These are phyloP conservation scores for Trichoderma oligosporum DNA, from an alignment of 2,329 filamentous ascomycete genomes.

Conservation along the genomic window DNA sequence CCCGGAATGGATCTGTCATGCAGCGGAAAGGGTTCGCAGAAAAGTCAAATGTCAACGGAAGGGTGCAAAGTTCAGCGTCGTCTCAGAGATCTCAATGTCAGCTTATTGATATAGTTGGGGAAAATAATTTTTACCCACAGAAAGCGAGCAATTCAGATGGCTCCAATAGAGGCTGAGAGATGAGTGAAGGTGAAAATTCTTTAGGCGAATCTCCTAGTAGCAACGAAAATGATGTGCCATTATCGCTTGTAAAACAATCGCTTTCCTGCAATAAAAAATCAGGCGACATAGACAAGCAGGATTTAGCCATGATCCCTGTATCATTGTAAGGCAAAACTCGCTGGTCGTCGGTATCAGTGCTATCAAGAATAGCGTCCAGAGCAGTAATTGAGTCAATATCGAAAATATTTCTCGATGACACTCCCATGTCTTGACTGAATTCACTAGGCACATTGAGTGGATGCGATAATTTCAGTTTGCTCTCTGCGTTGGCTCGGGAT, in stretches of 20 bases:
- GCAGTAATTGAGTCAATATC: not conserved
- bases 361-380: not conserved
- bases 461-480: too few species aligned
- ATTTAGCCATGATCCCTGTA: not conserved
- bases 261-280: not conserved
- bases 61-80: conserved; percentile 12
- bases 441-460: not conserved
- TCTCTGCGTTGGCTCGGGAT: too few species aligned
- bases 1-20: not conserved
- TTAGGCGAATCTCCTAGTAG: not conserved
- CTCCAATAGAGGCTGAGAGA: not conserved
- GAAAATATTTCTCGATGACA: not conserved
- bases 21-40: conserved; percentile 12
- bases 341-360: not conserved
- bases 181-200: not conserved
- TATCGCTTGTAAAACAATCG: not conserved
- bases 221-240: not conserved
- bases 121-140: not conserved
- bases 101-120: not conserved
- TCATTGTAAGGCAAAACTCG: not conserved
- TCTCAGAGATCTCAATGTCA: not conserved
- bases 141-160: conserved; percentile 10
- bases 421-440: too few species aligned
- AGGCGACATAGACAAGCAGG: not conserved
- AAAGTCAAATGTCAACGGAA: conserved; percentile 15